Evolutionary conservation across 2,329 filamentous ascomycete genomes (phyloP).

Genomic region (Ophiocordyceps sinensis): DNA sequence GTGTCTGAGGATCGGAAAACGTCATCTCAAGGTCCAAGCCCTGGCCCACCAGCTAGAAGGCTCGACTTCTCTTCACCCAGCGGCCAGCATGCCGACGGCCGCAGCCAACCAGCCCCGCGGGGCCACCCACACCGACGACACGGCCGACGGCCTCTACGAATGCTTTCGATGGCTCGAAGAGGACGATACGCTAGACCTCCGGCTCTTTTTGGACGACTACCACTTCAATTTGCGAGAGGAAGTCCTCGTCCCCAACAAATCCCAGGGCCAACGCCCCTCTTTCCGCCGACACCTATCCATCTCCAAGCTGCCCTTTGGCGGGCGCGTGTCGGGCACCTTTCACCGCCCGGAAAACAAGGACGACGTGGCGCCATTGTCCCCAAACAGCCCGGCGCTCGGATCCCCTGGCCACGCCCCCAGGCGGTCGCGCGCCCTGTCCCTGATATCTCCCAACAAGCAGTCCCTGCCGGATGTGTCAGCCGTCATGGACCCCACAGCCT

Average conservation of each 20-base stretch:
- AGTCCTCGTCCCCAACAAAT: slow-evolving; percentile 26
- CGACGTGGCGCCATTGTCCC: slow-evolving; percentile 12
- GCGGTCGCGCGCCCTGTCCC: slow-evolving; percentile 40
- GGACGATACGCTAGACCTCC: slow-evolving; percentile 53
- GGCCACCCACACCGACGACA: slow-evolving; percentile 7
- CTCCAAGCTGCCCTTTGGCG: slow-evolving; percentile 44
- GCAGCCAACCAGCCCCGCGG: slow-evolving; percentile 6
- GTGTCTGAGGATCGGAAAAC: slow-evolving; percentile 11
- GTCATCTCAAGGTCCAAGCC: slow-evolving; percentile 6
- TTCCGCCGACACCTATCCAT: slow-evolving; percentile 62
- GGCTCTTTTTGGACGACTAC: slow-evolving; percentile 55
- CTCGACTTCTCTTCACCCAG: not conserved
- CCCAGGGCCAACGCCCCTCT: slow-evolving; percentile 32
- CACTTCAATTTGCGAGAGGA: slow-evolving; percentile 46
- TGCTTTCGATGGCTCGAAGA: slow-evolving; percentile 64
- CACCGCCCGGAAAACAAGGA: slow-evolving; percentile 33
- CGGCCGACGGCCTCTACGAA: slow-evolving; percentile 45
- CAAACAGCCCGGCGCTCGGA: slow-evolving; percentile 8
- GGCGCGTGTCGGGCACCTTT: slow-evolving; percentile 35
- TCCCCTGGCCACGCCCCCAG: slow-evolving; percentile 26
- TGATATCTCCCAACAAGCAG: slow-evolving; percentile 34
- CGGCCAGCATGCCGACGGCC: slow-evolving; percentile 11
- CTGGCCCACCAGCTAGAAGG: not conserved
- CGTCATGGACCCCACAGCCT: slow-evolving; percentile 52
- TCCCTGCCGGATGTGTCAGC: slow-evolving; percentile 8